Conservation (phyloP, 352 stramenopile species). For the Phytophthora melonis region DNA sequence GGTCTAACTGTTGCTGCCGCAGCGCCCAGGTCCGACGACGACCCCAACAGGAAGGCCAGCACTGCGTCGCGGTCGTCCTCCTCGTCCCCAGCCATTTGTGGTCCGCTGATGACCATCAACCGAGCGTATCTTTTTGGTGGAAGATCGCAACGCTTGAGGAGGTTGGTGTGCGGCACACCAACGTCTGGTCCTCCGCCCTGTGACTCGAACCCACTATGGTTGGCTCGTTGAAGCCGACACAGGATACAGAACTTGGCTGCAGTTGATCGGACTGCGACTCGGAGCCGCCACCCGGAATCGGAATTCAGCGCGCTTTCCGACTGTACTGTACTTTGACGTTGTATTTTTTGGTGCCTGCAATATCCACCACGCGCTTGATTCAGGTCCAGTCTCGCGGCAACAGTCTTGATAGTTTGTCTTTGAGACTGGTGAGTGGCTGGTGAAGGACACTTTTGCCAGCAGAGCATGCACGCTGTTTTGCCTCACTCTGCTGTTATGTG, state of each 20-base stretch:
- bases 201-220: no score
- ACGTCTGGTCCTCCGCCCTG: neutral
- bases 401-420: slow-evolving; percentile 19
- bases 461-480: no score
- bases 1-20: neutral
- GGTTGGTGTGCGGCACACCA: slow-evolving; percentile 1
- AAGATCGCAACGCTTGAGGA: slow-evolving; percentile 18
- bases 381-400: slow-evolving; percentile 10
- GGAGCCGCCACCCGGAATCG: slow-evolving; percentile 16
- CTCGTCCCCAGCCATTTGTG: slow-evolving; percentile 8
- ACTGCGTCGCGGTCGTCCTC: slow-evolving; percentile 16
- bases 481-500: no score
- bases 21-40: neutral
- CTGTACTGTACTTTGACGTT: neutral
- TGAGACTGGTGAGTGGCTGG: neutral
- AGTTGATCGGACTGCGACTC: no score
- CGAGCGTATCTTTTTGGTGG: slow-evolving; percentile 10
- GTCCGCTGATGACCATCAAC: slow-evolving; percentile 16
- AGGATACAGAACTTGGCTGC: no score
- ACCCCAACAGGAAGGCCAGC: slow-evolving; percentile 35
- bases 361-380: slow-evolving; percentile 12
- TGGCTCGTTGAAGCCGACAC: neutral
- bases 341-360: neutral
- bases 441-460: neutral
- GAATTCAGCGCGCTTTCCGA: slow-evolving; percentile 6